A percentile compares a stretch with the other conserved stretches of the same genome.
phyloP scores from a whole-genome alignment of 2,329 filamentous ascomycete genomes.

The Aspergillus latus region DNA sequence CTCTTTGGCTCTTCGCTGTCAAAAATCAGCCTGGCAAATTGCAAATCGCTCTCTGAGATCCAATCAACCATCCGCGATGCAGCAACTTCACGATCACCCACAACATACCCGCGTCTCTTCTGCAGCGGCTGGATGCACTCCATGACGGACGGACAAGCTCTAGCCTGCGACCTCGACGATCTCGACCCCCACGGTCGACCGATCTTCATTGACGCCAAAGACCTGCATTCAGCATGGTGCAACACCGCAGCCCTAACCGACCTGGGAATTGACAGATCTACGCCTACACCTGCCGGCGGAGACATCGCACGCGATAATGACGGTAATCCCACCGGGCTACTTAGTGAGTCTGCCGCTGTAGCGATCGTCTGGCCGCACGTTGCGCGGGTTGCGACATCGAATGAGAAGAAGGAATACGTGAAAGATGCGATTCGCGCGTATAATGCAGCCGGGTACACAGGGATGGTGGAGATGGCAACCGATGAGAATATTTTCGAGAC shows the following conservation, averaged over 20 bases:
- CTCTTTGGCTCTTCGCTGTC: constrained; percentile 48
- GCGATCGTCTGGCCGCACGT: constrained; percentile 51
- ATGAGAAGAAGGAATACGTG: constrained; percentile 45
- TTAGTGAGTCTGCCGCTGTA: constrained; percentile 48
- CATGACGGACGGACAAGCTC: constrained; percentile 45
- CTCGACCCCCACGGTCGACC: constrained; percentile 43
- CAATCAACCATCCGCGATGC: constrained; percentile 39
- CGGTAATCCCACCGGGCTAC: constrained; percentile 45
- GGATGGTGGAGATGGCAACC: constrained; percentile 54
- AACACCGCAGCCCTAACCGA: constrained; percentile 49
- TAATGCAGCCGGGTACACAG: constrained; percentile 48
- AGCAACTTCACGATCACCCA: constrained; percentile 36
- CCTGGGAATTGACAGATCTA: constrained; percentile 39
- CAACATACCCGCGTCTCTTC: constrained; percentile 37
- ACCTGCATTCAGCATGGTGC: constrained; percentile 53
- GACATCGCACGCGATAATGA: constrained; percentile 45
- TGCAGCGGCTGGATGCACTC: constrained; percentile 52
- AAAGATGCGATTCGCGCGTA: constrained; percentile 46
- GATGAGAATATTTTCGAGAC: constrained; percentile 50
- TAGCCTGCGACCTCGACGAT: constrained; percentile 48
- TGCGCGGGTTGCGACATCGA: constrained; percentile 39
- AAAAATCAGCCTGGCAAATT: constrained; percentile 45
- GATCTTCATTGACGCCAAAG: constrained; percentile 51
- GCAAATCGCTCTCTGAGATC: constrained; percentile 45
- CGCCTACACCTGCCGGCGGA: constrained; percentile 47